Evolutionary conservation across 192 early-diverging fungal genomes (phyloP).

Genomic region (Martensiomyces pterosporus): DNA sequence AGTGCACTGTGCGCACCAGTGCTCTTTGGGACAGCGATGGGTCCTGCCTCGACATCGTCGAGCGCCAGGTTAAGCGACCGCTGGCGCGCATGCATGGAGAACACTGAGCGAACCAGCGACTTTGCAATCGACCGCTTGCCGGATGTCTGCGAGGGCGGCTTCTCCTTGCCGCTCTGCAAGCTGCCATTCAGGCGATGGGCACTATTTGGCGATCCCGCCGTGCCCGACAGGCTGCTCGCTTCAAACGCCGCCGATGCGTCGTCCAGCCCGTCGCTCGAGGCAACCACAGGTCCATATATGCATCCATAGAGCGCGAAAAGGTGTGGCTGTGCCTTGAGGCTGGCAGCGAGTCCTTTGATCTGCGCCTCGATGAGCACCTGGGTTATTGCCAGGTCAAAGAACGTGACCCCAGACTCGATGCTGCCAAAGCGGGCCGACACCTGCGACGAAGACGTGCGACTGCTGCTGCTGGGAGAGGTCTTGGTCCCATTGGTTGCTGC

Average conservation of each 20-base stretch:
- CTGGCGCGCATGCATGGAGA: slow-evolving; percentile 21
- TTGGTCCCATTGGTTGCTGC: slow-evolving; percentile 12
- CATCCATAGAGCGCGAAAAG: slow-evolving; percentile 62
- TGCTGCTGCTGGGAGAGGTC: slow-evolving; percentile 1
- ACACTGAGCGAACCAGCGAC: slow-evolving; percentile 38
- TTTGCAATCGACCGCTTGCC: slow-evolving; percentile 39
- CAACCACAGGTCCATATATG: slow-evolving; percentile 32
- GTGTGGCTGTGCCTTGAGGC: slow-evolving; percentile 53
- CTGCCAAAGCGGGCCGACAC: slow-evolving; percentile 2
- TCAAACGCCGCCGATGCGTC: slow-evolving; percentile 24
- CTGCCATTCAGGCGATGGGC: neutral
- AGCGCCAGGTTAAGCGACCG: no score
- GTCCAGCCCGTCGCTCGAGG: slow-evolving; percentile 11
- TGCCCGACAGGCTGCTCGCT: no score
- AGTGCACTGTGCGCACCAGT: no score
- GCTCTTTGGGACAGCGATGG: no score
- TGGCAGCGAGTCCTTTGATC: slow-evolving; percentile 51
- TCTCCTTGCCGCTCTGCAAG: neutral
- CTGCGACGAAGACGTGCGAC: slow-evolving; percentile 14
- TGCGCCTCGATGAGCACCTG: slow-evolving; percentile 53
- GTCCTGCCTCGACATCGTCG: no score
- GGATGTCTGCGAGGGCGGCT: slow-evolving; percentile 27
- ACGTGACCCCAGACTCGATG: slow-evolving; percentile 56
- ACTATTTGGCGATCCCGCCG: no score
- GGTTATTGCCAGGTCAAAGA: slow-evolving; percentile 61